Conservation (phyloP, 441 rosid genomes). For the Geranium incanum region DNA sequence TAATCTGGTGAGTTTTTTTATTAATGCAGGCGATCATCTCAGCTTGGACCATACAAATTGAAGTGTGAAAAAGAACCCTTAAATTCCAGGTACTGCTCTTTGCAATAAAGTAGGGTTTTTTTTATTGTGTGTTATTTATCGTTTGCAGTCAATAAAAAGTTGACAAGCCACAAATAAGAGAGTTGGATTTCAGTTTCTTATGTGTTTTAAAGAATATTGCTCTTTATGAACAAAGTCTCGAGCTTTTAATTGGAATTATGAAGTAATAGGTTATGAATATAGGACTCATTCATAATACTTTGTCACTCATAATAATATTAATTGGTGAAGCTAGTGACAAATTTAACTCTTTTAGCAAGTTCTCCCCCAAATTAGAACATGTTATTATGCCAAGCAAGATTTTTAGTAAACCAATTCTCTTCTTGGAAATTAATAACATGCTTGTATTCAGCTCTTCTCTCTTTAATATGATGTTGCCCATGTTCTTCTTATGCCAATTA, state of each 20-base stretch:
- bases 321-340: background rate
- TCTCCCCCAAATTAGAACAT: background rate
- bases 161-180: background rate
- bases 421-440: background rate
- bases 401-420: background rate
- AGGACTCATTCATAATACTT: too few species aligned
- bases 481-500: conserved; percentile 20
- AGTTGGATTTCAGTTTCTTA: background rate
- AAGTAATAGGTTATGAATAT: background rate
- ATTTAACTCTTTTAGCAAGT: background rate
- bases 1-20: conserved; percentile 7
- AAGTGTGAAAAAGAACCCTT: conserved; percentile 88
- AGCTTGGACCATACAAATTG: conserved; percentile 68
- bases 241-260: background rate
- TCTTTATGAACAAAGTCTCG: background rate
- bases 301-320: background rate
- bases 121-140: background rate
- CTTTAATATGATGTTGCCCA: conserved; percentile 16
- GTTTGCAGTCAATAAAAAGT: background rate
- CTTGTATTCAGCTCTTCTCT: background rate
- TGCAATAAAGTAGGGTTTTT: conserved; percentile 8
- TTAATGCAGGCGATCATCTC: conserved; percentile 64
- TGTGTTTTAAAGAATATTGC: background rate
- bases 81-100: conserved; percentile 56
- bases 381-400: background rate